Evolutionary conservation across 306 rosid species (phyloP).

Genomic region (Vigna trinervia): DNA sequence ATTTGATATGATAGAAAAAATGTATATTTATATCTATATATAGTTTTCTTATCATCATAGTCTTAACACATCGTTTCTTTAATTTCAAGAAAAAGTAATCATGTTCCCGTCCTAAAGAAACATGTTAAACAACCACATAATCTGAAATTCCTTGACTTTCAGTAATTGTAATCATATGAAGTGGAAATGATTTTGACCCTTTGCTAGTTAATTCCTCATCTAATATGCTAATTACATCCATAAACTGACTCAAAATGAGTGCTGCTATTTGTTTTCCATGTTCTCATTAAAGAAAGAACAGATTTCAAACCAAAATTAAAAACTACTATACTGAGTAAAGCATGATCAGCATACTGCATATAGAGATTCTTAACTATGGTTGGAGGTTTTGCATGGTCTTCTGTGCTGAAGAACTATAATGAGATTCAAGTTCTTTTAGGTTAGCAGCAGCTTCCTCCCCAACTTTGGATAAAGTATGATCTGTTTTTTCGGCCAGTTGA

Average conservation of each 20-base stretch:
- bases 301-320: neutral
- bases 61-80: too few relatives aligned
- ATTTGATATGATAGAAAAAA: too few relatives aligned
- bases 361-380: constrained; percentile 44
- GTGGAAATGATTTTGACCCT: neutral
- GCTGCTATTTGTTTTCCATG: neutral
- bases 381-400: constrained; percentile 47
- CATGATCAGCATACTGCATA: constrained; percentile 15
- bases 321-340: neutral
- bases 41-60: too few relatives aligned
- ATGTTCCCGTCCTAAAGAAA: too few relatives aligned
- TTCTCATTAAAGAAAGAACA: neutral
- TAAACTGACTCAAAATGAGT: constrained; percentile 23
- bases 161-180: neutral
- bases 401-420: constrained; percentile 69
- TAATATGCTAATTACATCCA: constrained; percentile 7
- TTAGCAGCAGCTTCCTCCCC: constrained; percentile 91
- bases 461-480: constrained; percentile 64
- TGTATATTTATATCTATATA: too few relatives aligned
- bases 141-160: neutral
- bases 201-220: neutral
- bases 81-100: too few relatives aligned
- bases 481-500: constrained; percentile 71
- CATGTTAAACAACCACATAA: too few relatives aligned
- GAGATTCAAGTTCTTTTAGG: constrained; percentile 86